phyloP scores from a whole-genome alignment of 2,329 filamentous ascomycete species.

The Stemphylium vesicarium region DNA sequence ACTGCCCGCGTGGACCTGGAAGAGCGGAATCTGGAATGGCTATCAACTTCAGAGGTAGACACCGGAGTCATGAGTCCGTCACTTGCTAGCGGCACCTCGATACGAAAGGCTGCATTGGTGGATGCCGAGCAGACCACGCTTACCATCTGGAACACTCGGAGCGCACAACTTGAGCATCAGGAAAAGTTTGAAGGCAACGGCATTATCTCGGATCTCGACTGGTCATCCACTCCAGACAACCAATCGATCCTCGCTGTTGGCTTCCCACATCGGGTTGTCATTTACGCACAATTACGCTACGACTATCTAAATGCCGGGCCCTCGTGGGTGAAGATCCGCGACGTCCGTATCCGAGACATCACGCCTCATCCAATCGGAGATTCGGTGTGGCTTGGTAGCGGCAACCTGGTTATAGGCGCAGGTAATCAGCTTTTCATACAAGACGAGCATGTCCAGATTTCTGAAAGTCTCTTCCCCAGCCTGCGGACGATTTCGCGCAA shows the following conservation, averaged over 20 bases:
- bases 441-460: constrained; percentile 73
- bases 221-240: constrained; percentile 88
- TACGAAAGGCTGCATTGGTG: constrained; percentile 85
- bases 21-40: constrained; percentile 73
- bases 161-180: constrained; percentile 80
- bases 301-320: constrained; percentile 88
- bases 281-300: constrained; percentile 87
- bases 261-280: constrained; percentile 81
- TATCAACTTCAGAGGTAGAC: constrained; percentile 80
- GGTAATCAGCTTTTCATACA: constrained; percentile 92
- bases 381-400: constrained; percentile 87
- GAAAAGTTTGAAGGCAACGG: constrained; percentile 76
- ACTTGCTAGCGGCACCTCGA: constrained; percentile 82
- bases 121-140: constrained; percentile 74
- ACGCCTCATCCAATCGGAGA: constrained; percentile 92
- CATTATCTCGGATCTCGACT: constrained; percentile 84
- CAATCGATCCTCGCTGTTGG: constrained; percentile 92
- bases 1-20: constrained; percentile 74
- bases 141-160: constrained; percentile 90
- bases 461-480: constrained; percentile 64
- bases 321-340: constrained; percentile 85
- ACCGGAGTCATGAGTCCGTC: constrained; percentile 76
- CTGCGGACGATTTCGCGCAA: constrained; percentile 59
- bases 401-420: constrained; percentile 83
- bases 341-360: constrained; percentile 79